phyloP scores from a whole-genome alignment of 2,329 filamentous ascomycete genomes.

The Hymenoscyphus scutula region DNA sequence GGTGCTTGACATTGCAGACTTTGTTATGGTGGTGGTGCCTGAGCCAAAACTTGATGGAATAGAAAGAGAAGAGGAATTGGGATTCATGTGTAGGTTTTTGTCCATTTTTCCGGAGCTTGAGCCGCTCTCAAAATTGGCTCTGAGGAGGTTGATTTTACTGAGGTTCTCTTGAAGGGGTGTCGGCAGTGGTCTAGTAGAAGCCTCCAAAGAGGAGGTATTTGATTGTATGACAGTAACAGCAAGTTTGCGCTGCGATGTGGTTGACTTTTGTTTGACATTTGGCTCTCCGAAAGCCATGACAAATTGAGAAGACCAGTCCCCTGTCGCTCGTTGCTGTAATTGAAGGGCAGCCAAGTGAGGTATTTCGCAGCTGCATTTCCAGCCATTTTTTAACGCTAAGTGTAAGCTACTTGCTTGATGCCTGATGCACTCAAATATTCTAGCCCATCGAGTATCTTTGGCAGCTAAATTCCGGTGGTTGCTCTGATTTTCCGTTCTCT shows the following conservation, averaged over 20 bases:
- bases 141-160: neutral
- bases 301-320: constrained; percentile 22
- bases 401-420: constrained; percentile 27
- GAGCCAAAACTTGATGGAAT: neutral
- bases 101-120: neutral
- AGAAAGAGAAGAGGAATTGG: neutral
- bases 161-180: constrained; percentile 5
- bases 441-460: constrained; percentile 27
- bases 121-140: neutral
- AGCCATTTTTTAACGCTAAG: constrained; percentile 23
- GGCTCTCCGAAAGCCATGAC: constrained; percentile 9
- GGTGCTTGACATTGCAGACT: neutral
- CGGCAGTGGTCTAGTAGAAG: neutral
- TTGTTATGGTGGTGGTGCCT: neutral
- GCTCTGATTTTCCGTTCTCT: constrained; percentile 8
- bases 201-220: neutral
- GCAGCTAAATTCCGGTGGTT: constrained; percentile 19
- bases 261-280: neutral
- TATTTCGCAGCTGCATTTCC: constrained; percentile 26
- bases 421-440: constrained; percentile 27
- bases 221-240: neutral
- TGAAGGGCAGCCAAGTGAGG: constrained; percentile 24
- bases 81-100: neutral
- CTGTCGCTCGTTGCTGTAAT: constrained; percentile 23
- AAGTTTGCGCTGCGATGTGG: neutral